These are phyloP conservation scores for Acidiella bohemica DNA, from an alignment of 495 filamentous ascomycete species.

Conservation along the genomic window DNA sequence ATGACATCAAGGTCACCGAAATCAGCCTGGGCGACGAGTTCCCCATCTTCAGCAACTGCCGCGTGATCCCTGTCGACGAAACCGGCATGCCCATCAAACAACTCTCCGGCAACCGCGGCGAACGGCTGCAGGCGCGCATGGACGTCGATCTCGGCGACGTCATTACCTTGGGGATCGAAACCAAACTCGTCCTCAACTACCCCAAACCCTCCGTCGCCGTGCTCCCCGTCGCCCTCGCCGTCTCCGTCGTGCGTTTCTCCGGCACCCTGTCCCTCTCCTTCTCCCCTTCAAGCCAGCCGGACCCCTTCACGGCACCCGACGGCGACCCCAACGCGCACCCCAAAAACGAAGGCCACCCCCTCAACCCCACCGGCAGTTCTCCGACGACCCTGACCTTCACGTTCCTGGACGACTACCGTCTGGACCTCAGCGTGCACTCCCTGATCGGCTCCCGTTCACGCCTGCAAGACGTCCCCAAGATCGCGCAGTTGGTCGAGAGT, in stretches of 20 bases:
- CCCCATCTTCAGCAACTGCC: slow-evolving; percentile 96
- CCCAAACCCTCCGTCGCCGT: slow-evolving; percentile 78
- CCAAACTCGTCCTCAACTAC: slow-evolving; percentile 84
- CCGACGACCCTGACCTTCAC: slow-evolving; percentile 78
- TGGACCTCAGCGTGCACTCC: slow-evolving; percentile 81
- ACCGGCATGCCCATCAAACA: slow-evolving; percentile 16
- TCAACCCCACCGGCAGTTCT: slow-evolving; percentile 17
- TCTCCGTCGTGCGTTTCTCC: slow-evolving; percentile 84
- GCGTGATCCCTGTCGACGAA: slow-evolving; percentile 75
- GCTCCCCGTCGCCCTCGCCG: slow-evolving; percentile 81
- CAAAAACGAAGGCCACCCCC: slow-evolving; percentile 13
- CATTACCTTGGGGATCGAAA: slow-evolving; percentile 87
- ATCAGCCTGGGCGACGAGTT: slow-evolving; percentile 91
- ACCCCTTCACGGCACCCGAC: slow-evolving; percentile 8
- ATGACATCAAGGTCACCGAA: slow-evolving; percentile 86
- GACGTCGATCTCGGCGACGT: slow-evolving; percentile 94
- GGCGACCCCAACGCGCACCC: slow-evolving; percentile 1
- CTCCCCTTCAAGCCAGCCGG: slow-evolving; percentile 44
- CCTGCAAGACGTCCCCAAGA: slow-evolving; percentile 92
- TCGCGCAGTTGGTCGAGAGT: slow-evolving; percentile 85
- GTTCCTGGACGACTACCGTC: slow-evolving; percentile 87
- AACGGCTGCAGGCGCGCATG: slow-evolving; percentile 80
- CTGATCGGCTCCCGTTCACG: slow-evolving; percentile 82
- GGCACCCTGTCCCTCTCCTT: slow-evolving; percentile 88
- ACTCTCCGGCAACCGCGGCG: slow-evolving; percentile 21